Base-by-base conservation (phyloP, 2,329 filamentous ascomycete species). In the Leptographium lundbergii region DNA sequence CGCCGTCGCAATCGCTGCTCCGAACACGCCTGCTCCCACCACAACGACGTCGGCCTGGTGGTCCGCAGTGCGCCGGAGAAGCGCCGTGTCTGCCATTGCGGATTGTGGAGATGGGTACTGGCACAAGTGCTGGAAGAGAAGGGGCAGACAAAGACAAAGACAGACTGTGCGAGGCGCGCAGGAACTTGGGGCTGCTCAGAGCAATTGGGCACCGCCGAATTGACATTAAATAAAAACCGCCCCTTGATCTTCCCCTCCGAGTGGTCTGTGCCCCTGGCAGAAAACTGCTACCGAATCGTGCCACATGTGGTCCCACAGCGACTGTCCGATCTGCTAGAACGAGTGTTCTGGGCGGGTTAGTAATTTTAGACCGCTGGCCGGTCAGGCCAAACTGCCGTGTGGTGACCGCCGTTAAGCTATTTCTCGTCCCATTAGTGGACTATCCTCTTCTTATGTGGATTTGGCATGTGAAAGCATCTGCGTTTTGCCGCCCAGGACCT, bases 21-120 rank as follows among this genome's bases (percentile, higher is more conserved):
- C 94, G 63, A 96, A 83, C 60, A 97, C 81, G 59, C 94, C 94
- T 3, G 90, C 94, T 64, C 94, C 94, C 45, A 99, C 87, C 57
- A 99, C 87, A 50, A 97, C 88, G 42, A 96, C 85, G 67, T 99
- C 94, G 63, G 82, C 82, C 67, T 86, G 82, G 69, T 85, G 82
- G 69, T 82, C 75, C 59, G 74, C 70, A 55, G 75, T 70, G 64
- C 81, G 77, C 61, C 78, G 74, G 63, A 14, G 13, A 14, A 14
- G 22, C 7, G 22, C 24, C 22, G 47, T 10, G 47, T 50, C 47
- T 50, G 9, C 47, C 47, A 50, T 50, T 14, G 47, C 36, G 36
- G 22, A 3, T 25, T 24, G 45, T 24, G 22, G 47, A 14, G 47
- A 39, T 17, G 10, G 36, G 17, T 13, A 9, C 32, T 7, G 32